Conservation (phyloP, 2,329 filamentous ascomycete species). For the Magnaporthiopsis poae region DNA sequence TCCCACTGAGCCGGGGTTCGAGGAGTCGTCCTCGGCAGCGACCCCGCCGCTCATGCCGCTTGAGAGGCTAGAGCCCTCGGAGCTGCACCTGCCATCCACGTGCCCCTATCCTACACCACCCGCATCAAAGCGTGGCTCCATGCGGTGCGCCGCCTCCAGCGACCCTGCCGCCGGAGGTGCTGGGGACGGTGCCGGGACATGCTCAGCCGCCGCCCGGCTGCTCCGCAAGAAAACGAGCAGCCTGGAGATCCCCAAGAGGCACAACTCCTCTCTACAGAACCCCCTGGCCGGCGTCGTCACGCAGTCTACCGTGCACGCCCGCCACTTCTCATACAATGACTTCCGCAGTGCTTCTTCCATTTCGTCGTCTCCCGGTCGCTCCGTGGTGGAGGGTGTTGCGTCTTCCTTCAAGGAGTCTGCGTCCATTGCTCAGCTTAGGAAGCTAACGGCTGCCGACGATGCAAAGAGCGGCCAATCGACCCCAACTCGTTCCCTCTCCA, state of each 20-base stretch:
- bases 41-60: conserved; percentile 28
- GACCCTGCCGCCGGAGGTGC: conserved; percentile 31
- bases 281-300: conserved; percentile 57
- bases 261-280: conserved; percentile 37
- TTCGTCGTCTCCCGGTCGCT: conserved; percentile 35
- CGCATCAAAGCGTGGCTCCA: conserved; percentile 37
- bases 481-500: conserved; percentile 76
- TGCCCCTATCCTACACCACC: conserved; percentile 48
- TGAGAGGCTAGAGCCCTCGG: conserved; percentile 26
- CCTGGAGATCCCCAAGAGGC: conserved; percentile 33
- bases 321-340: conserved; percentile 46
- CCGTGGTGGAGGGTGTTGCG: conserved; percentile 14
- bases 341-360: conserved; percentile 42
- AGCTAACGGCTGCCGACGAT: conserved; percentile 76
- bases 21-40: conserved; percentile 14
- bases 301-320: conserved; percentile 53
- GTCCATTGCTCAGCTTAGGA: conserved; percentile 60
- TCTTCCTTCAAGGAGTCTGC: conserved; percentile 42
- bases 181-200: conserved; percentile 19
- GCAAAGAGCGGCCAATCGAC: conserved; percentile 88
- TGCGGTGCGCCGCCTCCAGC: conserved; percentile 33
- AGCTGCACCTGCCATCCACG: conserved; percentile 24
- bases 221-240: conserved; percentile 34
- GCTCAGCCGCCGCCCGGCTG: conserved; percentile 24
- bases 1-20: conserved; percentile 16